A percentile compares a stretch with the other conserved stretches of the same genome.
Conservation (phyloP, 345 rosid species). For the Cardiospermum halicacabum region DNA sequence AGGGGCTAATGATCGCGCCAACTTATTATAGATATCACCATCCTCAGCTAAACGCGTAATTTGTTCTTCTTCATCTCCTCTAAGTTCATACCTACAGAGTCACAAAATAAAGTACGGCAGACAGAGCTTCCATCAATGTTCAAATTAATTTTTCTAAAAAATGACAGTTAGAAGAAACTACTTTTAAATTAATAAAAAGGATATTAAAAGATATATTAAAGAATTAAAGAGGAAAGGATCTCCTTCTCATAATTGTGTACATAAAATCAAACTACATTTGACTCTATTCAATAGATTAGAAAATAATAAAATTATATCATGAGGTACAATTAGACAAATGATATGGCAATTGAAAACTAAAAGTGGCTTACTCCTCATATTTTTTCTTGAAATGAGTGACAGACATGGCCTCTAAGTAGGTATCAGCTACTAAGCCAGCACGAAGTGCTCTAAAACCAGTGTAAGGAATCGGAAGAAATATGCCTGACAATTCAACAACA, state of each 20-base stretch:
- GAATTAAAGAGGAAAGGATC: neutral
- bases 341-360: neutral
- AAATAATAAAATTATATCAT: neutral
- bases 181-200: neutral
- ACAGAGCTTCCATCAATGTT: neutral
- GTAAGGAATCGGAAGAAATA: slow-evolving; percentile 96
- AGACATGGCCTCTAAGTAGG: slow-evolving; percentile 88
- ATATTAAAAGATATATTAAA: neutral
- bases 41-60: slow-evolving; percentile 88
- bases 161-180: neutral
- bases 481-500: slow-evolving; percentile 92
- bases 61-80: slow-evolving; percentile 83
- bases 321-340: neutral
- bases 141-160: neutral
- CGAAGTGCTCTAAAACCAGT: slow-evolving; percentile 91
- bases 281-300: neutral
- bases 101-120: slow-evolving; percentile 4
- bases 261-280: neutral
- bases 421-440: slow-evolving; percentile 98
- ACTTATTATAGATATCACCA: slow-evolving; percentile 93
- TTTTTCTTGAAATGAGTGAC: slow-evolving; percentile 89
- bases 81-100: slow-evolving; percentile 69
- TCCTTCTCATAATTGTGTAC: neutral
- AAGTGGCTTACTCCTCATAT: slow-evolving; percentile 85
- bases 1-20: slow-evolving; percentile 88